Evolutionary conservation across 73 alveolate genomes (phyloP).

Genomic region (Paramecium biaurelia): DNA sequence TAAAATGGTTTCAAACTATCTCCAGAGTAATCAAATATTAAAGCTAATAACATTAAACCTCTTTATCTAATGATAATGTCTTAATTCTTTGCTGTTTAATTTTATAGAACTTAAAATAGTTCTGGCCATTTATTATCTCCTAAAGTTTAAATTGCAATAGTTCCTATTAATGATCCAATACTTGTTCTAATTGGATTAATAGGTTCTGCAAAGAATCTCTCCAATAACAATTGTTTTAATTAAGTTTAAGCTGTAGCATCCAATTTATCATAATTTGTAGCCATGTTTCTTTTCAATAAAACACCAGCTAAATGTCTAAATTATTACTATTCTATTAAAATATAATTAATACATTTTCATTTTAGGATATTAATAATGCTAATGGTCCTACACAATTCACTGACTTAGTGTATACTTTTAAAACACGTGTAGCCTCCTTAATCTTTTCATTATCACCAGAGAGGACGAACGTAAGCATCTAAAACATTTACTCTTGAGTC

Average conservation of each 20-base stretch:
- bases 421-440: slow-evolving; percentile 49
- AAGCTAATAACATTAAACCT: slow-evolving; percentile 25
- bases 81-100: neutral
- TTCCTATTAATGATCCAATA: slow-evolving; percentile 43
- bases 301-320: slow-evolving; percentile 58
- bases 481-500: neutral
- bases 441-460: slow-evolving; percentile 53
- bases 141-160: neutral
- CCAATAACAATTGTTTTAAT: slow-evolving; percentile 12
- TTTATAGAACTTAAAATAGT: neutral
- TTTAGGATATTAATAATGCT: slow-evolving; percentile 43
- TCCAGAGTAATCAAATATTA: slow-evolving; percentile 51
- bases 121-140: slow-evolving; percentile 38
- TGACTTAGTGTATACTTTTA: slow-evolving; percentile 47
- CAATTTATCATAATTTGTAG: slow-evolving; percentile 30
- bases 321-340: neutral
- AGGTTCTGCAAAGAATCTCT: slow-evolving; percentile 34
- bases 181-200: slow-evolving; percentile 16
- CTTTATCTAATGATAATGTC: slow-evolving; percentile 38
- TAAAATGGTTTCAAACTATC: slow-evolving; percentile 41
- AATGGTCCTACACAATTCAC: slow-evolving; percentile 39
- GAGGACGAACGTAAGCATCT: slow-evolving; percentile 36
- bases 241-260: slow-evolving; percentile 14
- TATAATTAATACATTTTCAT: neutral
- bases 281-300: slow-evolving; percentile 63